A percentile compares a stretch with the other conserved stretches of the same genome.
phyloP scores from a whole-genome alignment of 208 protist species.

The Leishmania gerbilli region DNA sequence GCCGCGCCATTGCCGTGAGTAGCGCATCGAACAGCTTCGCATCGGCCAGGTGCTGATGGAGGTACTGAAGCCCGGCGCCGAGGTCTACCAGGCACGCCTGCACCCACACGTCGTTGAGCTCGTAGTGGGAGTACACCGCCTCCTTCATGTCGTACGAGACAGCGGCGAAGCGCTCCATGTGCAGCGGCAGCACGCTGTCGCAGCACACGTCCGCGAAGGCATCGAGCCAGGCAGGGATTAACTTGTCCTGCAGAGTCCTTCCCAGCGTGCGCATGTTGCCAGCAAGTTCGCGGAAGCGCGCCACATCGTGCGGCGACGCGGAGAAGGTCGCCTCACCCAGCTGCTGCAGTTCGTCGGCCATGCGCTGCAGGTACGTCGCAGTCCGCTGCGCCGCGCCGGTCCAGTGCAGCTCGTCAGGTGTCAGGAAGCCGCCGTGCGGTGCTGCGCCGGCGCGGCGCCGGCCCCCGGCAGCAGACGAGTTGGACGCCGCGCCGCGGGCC shows the following conservation, averaged over 20 bases:
- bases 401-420: constrained; percentile 64
- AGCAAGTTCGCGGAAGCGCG: constrained; percentile 73
- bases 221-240: constrained; percentile 24
- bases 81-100: constrained; percentile 56
- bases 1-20: constrained; percentile 43
- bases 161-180: constrained; percentile 56
- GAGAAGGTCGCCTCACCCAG: constrained; percentile 25
- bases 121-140: constrained; percentile 78
- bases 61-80: constrained; percentile 39
- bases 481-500: constrained; percentile 8
- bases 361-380: constrained; percentile 46
- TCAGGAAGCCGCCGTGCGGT: constrained; percentile 23
- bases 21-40: constrained; percentile 55
- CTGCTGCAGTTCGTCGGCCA: constrained; percentile 67
- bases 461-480: neutral
- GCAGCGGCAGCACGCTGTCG: constrained; percentile 42
- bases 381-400: constrained; percentile 45
- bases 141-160: constrained; percentile 73
- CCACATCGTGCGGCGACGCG: constrained; percentile 31
- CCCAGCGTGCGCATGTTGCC: constrained; percentile 48
- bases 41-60: constrained; percentile 34
- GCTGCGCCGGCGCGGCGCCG: constrained; percentile 12
- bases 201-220: constrained; percentile 32
- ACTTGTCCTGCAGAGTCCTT: constrained; percentile 19
- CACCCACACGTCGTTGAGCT: constrained; percentile 86